Conservation (phyloP, 768 basidiomycete genomes). For the Pulveroboletus sp. region DNA sequence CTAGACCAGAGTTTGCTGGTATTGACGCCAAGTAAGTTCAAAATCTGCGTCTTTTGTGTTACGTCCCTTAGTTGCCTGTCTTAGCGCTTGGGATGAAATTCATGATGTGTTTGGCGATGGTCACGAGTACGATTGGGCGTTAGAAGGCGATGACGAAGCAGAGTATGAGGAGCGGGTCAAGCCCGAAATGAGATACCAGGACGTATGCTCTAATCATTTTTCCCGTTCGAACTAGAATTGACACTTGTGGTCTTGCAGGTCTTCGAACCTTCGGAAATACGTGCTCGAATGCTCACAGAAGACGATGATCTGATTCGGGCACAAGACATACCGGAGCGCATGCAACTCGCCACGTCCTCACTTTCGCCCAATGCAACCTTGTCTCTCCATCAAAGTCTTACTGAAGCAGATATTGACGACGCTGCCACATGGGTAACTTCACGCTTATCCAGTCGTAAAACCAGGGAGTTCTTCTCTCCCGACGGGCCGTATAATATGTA, state of each 20-base stretch:
- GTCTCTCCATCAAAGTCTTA: slow-evolving; percentile 57
- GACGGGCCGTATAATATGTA: slow-evolving; percentile 58
- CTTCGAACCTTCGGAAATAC: slow-evolving; percentile 96
- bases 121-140: slow-evolving; percentile 92
- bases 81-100: slow-evolving; percentile 91
- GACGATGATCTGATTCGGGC: slow-evolving; percentile 90
- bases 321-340: slow-evolving; percentile 90
- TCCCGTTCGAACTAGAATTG: background rate
- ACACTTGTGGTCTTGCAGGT: slow-evolving; percentile 49
- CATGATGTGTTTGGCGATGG: slow-evolving; percentile 96
- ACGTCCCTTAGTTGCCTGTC: slow-evolving; percentile 12
- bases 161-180: slow-evolving; percentile 48
- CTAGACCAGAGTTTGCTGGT: slow-evolving; percentile 67
- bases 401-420: slow-evolving; percentile 67
- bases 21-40: slow-evolving; percentile 75
- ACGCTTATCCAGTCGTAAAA: slow-evolving; percentile 67
- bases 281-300: slow-evolving; percentile 80
- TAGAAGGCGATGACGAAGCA: slow-evolving; percentile 71
- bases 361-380: slow-evolving; percentile 63
- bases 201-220: slow-evolving; percentile 44
- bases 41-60: background rate
- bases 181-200: slow-evolving; percentile 77
- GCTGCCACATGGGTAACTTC: slow-evolving; percentile 88
- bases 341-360: slow-evolving; percentile 86
- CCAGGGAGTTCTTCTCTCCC: slow-evolving; percentile 64